Evolutionary conservation across 2,329 filamentous ascomycete genomes (phyloP), one percentile per base, ranked within the genome.

Genomic region (Xylariaceae sp.): DNA sequence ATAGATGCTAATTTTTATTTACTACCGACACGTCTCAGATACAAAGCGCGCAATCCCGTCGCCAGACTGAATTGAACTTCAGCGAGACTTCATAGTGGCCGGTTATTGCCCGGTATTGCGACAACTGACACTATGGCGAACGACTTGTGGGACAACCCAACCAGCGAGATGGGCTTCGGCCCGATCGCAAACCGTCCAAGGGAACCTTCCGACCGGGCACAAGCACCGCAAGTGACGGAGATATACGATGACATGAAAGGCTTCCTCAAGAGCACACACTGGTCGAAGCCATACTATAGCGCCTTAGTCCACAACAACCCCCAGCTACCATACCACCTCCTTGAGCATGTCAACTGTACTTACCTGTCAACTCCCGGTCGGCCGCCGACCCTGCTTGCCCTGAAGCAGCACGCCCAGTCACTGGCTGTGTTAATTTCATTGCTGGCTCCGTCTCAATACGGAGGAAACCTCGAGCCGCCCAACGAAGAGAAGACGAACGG

Each of bases 401-500:
- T 85, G 37, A 85, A 85, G 66, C 76, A 81, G 62, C 81, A 85
- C 58, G 79, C 80, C 0, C 81, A 84, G 51, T 76, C 78, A n/a
- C 73, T 85, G 12, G 69, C 72, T 35, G 72, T 76, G 11, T 71
- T 84, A 47, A 81, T 85, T 57, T 72, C 72, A 2, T 68, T 71
- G 42, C 66, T 84, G 8, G 72, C 71, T 2, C 70, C 79, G 3
- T 73, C 70, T 6, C 65, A 70, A 5, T 60, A 58, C 7, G 60
- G 61, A 1, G 64, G 65, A 45, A 65, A 70, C 12, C 61, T 74
- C n/a, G 60, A 70, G n/a, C 32, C 50, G 7, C 39, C 57, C 27
- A 60, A 62, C 6, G 60, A 61, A 2, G 64, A 60, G 12, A 51
- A n/a, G 45, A 39, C 19, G 54, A 60, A 30, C 11, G 55, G 54